Evolutionary conservation across 2,329 filamentous ascomycete genomes (phyloP), one percentile per base, ranked within the genome.

Genomic region (Fusarium caatingaense): DNA sequence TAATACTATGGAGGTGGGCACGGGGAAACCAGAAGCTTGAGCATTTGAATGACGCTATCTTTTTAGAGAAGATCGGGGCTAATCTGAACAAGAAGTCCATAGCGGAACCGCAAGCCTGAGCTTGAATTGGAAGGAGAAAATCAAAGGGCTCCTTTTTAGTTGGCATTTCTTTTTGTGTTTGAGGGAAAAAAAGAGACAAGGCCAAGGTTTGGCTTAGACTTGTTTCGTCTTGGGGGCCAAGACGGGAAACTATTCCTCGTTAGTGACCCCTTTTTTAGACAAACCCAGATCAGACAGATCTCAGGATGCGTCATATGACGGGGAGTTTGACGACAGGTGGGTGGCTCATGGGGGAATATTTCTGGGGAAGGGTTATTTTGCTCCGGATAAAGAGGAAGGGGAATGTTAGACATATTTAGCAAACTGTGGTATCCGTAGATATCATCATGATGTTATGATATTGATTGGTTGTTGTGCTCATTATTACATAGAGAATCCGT

Each of bases 261-360:
- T 70, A 58, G 66, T 49, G 49, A 42, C 42, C 66, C 62, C 62
- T 56, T 71, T 60, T 63, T 66, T 21, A 66, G 63, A 66, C 44
- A 61, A 61, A 28, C 54, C 55, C 58, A 64, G 61, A 66, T 66
- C 61, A 58, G 54, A 70, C 46, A 71, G 63, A 70, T 70, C 66
- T 68, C 44, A 68, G 50, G 44, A 70, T 71, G 67, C 67, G 68
- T 68, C 68, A 70, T 69, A 64, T 64, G 67, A 46, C 62, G 68
- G 67, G 68, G 63, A 71, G 68, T 68, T 71, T 64, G 63, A 60
- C 58, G 23, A 53, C 58, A 51, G 42, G 21, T 46, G 34, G 41
- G 30, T 46, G 13, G 48, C 49, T 23, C 11, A 45, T 23, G 37
- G 47, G 32, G 16, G 20, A 15, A 21, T 20, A 27, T 32, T n/a